phyloP scores from a whole-genome alignment of 2,329 filamentous ascomycete genomes.

The Geosmithia morbida region DNA sequence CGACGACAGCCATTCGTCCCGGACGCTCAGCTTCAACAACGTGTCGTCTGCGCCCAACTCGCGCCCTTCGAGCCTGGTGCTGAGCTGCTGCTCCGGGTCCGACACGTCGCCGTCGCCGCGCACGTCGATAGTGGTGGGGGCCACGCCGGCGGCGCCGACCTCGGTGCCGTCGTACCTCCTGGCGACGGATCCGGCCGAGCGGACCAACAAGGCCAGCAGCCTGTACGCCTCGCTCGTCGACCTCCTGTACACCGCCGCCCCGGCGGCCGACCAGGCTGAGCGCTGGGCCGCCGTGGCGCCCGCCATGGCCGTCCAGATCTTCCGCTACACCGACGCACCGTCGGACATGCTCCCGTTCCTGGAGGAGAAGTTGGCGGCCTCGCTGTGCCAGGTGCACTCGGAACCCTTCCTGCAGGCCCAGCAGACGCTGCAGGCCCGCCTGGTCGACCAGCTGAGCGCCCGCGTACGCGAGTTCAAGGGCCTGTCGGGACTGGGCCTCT shows the following conservation, averaged over 20 bases:
- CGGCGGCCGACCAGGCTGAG: slow-evolving; percentile 23
- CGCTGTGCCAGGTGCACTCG: slow-evolving; percentile 26
- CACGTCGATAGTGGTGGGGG: no score
- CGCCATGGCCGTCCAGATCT: slow-evolving; percentile 41
- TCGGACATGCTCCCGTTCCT: slow-evolving; percentile 30
- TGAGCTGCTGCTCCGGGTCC: no score
- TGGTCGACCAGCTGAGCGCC: slow-evolving; percentile 31
- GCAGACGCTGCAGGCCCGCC: slow-evolving; percentile 29
- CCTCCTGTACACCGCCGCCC: slow-evolving; percentile 35
- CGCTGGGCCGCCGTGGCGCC: slow-evolving; percentile 39
- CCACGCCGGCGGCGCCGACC: slow-evolving; percentile 26
- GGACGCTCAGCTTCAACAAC: no score
- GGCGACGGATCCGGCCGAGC: slow-evolving; percentile 20
- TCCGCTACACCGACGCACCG: slow-evolving; percentile 37
- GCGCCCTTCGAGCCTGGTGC: no score
- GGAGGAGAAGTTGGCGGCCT: slow-evolving; percentile 31
- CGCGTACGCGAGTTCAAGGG: slow-evolving; percentile 37
- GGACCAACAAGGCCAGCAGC: slow-evolving; percentile 27
- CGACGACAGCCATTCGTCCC: no score
- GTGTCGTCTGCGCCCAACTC: no score
- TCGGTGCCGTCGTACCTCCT: neutral
- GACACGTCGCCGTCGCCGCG: no score
- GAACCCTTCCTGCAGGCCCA: slow-evolving; percentile 34
- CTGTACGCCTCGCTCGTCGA: slow-evolving; percentile 39
- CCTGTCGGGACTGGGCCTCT: slow-evolving; percentile 37